phyloP scores from a whole-genome alignment of 2,329 filamentous ascomycete species.

The Furcasterigmium sp. region DNA sequence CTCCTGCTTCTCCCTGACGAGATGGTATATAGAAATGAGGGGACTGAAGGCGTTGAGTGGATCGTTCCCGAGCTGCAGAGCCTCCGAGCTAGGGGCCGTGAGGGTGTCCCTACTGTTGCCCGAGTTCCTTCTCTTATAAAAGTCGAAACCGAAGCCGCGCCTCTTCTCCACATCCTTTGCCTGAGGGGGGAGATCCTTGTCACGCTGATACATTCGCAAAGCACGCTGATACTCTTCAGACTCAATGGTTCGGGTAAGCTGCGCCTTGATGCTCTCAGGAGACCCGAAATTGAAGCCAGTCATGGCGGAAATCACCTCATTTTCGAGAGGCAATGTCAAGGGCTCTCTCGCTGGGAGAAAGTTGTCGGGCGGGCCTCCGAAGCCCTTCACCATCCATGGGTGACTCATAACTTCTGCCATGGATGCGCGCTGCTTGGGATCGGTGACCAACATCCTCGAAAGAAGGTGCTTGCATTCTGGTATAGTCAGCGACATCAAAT shows the following conservation, averaged over 20 bases:
- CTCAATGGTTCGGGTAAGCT: constrained; percentile 81
- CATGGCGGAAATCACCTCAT: constrained; percentile 84
- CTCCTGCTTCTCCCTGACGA: constrained; percentile 92
- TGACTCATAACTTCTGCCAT: constrained; percentile 91
- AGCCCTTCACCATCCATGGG: constrained; percentile 94
- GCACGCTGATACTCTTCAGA: constrained; percentile 92
- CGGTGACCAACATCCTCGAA: constrained; percentile 91
- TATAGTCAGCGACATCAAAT: constrained; percentile 36
- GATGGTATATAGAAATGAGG: constrained; percentile 87
- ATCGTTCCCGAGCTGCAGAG: constrained; percentile 74
- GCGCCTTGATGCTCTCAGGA: constrained; percentile 73
- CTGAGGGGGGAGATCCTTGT: constrained; percentile 53
- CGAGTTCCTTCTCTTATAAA: constrained; percentile 92
- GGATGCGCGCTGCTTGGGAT: constrained; percentile 79
- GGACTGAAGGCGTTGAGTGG: constrained; percentile 92
- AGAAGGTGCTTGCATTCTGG: constrained; percentile 91
- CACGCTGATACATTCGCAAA: constrained; percentile 64
- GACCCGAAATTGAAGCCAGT: constrained; percentile 96
- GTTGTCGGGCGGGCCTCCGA: constrained; percentile 80
- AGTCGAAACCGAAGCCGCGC: constrained; percentile 85
- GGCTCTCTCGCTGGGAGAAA: constrained; percentile 80
- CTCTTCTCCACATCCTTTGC: constrained; percentile 71
- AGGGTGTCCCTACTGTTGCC: constrained; percentile 84
- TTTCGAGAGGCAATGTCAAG: constrained; percentile 76
- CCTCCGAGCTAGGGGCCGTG: constrained; percentile 77